phyloP scores from a whole-genome alignment of 805 yeast genomes.

The Saturnispora bothae region DNA sequence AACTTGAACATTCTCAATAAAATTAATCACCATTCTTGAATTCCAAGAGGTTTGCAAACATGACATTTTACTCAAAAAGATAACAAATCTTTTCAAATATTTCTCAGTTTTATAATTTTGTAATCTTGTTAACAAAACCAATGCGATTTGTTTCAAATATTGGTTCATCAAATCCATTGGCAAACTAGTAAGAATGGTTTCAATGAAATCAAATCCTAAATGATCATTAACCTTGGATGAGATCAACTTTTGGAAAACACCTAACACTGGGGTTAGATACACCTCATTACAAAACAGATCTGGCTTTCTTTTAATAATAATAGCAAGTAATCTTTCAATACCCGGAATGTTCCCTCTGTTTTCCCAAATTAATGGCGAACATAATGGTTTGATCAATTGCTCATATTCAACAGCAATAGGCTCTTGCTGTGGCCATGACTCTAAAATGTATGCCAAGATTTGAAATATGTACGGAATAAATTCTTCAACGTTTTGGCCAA shows the following conservation, averaged over 20 bases:
- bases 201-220: slow-evolving; percentile 78
- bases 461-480: slow-evolving; percentile 91
- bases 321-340: slow-evolving; percentile 64
- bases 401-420: slow-evolving; percentile 56
- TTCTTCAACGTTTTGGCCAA: slow-evolving; percentile 84
- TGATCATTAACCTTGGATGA: slow-evolving; percentile 74
- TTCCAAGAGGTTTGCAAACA: slow-evolving; percentile 22
- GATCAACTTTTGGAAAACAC: slow-evolving; percentile 91
- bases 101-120: slow-evolving; percentile 76
- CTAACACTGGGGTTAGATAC: slow-evolving; percentile 67
- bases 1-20: slow-evolving; percentile 65
- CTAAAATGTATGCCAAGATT: slow-evolving; percentile 70
- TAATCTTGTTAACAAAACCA: slow-evolving; percentile 67
- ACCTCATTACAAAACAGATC: slow-evolving; percentile 28
- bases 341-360: slow-evolving; percentile 90
- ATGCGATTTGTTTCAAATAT: slow-evolving; percentile 61
- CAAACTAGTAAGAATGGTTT: slow-evolving; percentile 49
- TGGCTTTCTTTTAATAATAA: slow-evolving; percentile 46
- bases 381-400: slow-evolving; percentile 64
- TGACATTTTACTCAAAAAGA: slow-evolving; percentile 39
- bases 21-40: slow-evolving; percentile 41
- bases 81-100: slow-evolving; percentile 58
- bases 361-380: slow-evolving; percentile 93
- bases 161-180: slow-evolving; percentile 40
- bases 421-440: slow-evolving; percentile 37